A percentile compares a stretch with the other conserved stretches of the same genome.
Evolutionary conservation across 1,139 yeast genomes (phyloP).

Genomic region (Ashbya aceris): DNA sequence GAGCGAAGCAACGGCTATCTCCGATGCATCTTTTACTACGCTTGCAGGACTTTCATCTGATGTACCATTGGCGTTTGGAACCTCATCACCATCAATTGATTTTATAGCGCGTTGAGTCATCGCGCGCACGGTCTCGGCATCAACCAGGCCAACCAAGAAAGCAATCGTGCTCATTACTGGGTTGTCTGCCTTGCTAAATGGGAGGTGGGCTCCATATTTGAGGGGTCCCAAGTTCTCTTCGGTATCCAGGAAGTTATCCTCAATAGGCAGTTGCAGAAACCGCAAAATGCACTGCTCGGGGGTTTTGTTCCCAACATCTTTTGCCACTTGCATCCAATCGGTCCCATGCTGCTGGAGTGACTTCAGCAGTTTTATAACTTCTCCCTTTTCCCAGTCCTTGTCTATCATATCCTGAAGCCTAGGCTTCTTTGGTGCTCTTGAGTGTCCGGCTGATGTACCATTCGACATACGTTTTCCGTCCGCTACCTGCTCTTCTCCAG

Average conservation of each 20-base stretch:
- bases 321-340: conserved; percentile 72
- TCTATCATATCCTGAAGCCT: conserved; percentile 33
- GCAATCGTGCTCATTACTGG: conserved; percentile 89
- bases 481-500: conserved; percentile 13
- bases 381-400: conserved; percentile 59
- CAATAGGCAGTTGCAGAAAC: conserved; percentile 74
- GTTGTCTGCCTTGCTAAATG: conserved; percentile 77
- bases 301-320: conserved; percentile 53
- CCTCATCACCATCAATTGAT: conserved; percentile 30
- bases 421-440: conserved; percentile 33
- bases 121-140: conserved; percentile 75
- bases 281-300: conserved; percentile 76
- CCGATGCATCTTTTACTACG: conserved; percentile 40
- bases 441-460: conserved; percentile 2
- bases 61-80: conserved; percentile 8
- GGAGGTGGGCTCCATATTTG: conserved; percentile 73
- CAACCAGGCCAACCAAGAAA: conserved; percentile 77
- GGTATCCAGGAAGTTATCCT: conserved; percentile 53
- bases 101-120: conserved; percentile 63
- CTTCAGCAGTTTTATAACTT: conserved; percentile 47
- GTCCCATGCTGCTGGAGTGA: conserved; percentile 52
- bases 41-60: conserved; percentile 7
- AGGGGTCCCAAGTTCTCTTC: conserved; percentile 57
- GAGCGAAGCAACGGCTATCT: conserved; percentile 51
- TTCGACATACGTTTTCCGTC: conserved; percentile 9